phyloP scores from a whole-genome alignment of 257 asterid species.

The Solanum commersonii region DNA sequence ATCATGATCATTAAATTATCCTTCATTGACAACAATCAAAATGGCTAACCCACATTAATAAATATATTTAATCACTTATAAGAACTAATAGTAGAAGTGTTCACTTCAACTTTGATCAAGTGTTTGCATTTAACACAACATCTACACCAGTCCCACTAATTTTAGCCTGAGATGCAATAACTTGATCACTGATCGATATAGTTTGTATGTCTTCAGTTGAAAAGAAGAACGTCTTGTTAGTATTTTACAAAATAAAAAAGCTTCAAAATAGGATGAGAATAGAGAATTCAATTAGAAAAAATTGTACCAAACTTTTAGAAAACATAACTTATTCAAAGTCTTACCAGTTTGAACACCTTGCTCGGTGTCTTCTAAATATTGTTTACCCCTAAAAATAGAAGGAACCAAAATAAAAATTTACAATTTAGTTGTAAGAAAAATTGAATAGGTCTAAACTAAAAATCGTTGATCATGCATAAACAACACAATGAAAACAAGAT shows the following conservation, averaged over 20 bases:
- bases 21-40: background rate
- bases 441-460: background rate
- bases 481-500: background rate
- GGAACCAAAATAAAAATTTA: background rate
- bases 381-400: background rate
- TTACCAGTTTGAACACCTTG: background rate
- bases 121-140: background rate
- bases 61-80: background rate
- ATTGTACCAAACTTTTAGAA: background rate
- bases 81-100: background rate
- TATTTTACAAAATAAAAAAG: background rate
- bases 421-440: background rate
- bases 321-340: background rate
- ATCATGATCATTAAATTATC: background rate
- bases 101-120: background rate
- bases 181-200: background rate
- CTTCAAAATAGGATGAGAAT: background rate
- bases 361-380: background rate
- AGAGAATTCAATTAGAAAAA: background rate
- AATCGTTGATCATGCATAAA: background rate
- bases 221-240: background rate
- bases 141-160: background rate
- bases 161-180: background rate
- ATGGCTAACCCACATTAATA: background rate
- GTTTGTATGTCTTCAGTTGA: background rate